These are phyloP conservation scores for Auricularia sp. DNA, from an alignment of 768 basidiomycete genomes.

Conservation along the genomic window DNA sequence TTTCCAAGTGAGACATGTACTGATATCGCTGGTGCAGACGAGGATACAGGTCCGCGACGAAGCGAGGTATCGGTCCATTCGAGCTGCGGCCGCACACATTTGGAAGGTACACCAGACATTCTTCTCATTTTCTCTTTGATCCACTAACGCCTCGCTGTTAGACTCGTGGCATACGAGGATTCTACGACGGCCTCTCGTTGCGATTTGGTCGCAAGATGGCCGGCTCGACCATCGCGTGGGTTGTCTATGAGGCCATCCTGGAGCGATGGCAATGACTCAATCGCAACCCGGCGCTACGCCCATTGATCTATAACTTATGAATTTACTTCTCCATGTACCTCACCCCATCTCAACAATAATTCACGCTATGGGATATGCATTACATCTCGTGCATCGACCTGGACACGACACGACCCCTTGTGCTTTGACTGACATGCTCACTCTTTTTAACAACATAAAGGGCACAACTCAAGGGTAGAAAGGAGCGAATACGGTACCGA, in stretches of 20 bases:
- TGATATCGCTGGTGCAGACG: conserved; percentile 38
- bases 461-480: too few species aligned
- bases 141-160: conserved; percentile 19
- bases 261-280: background rate
- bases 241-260: conserved; percentile 72
- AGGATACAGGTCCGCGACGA: conserved; percentile 86
- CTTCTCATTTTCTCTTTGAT: background rate
- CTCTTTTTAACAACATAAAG: too few species aligned
- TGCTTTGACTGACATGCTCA: too few species aligned
- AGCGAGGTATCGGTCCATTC: conserved; percentile 61
- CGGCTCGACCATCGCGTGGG: conserved; percentile 88
- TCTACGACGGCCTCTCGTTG: conserved; percentile 78
- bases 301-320: too few species aligned
- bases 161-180: conserved; percentile 73
- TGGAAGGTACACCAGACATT: conserved; percentile 43
- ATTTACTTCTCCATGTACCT: too few species aligned
- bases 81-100: conserved; percentile 52
- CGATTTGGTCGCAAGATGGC: conserved; percentile 78
- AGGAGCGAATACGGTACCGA: too few species aligned
- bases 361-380: too few species aligned
- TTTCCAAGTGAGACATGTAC: background rate
- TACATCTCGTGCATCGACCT: too few species aligned
- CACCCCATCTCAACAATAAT: too few species aligned
- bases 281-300: too few species aligned
- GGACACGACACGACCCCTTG: too few species aligned